Percentiles rank a stretch among this genome's conserved stretches.
phyloP scores from a whole-genome alignment of 2,329 filamentous ascomycete genomes.

The Capronia coronata region DNA sequence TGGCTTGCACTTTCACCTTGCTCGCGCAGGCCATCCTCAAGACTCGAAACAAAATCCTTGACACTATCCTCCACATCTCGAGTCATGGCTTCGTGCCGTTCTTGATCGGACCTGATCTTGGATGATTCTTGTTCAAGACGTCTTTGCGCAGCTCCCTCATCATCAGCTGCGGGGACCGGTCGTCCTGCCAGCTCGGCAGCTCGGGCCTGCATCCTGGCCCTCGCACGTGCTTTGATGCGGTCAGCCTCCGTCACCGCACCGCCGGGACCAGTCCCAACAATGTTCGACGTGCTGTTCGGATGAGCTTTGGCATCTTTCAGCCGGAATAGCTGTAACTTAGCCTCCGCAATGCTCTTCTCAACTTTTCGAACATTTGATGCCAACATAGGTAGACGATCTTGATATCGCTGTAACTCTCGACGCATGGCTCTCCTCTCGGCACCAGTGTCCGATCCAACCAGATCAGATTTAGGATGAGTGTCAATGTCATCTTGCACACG shows the following conservation, averaged over 20 bases:
- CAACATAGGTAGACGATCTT: constrained; percentile 83
- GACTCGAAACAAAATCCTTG: constrained; percentile 72
- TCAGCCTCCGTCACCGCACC: constrained; percentile 88
- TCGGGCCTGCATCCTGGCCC: constrained; percentile 97
- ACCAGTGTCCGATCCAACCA: constrained; percentile 69
- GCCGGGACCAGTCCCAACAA: constrained; percentile 88
- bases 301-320: constrained; percentile 88
- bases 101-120: constrained; percentile 73
- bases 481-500: constrained; percentile 94
- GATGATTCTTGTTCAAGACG: constrained; percentile 83
- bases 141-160: constrained; percentile 72
- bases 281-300: constrained; percentile 68
- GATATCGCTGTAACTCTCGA: constrained; percentile 79
- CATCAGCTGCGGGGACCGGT: constrained; percentile 63
- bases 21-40: constrained; percentile 84
- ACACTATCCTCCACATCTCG: constrained; percentile 95
- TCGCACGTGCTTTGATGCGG: constrained; percentile 86
- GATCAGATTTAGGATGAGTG: constrained; percentile 69
- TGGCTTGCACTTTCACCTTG: constrained; percentile 66
- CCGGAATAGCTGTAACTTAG: constrained; percentile 85
- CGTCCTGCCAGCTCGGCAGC: constrained; percentile 86
- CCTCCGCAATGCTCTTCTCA: constrained; percentile 87
- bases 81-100: constrained; percentile 95
- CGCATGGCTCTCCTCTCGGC: constrained; percentile 81
- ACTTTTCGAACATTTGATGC: constrained; percentile 86